phyloP scores from a whole-genome alignment of 1,284 basidiomycete species.

The Trichosporon sp. region DNA sequence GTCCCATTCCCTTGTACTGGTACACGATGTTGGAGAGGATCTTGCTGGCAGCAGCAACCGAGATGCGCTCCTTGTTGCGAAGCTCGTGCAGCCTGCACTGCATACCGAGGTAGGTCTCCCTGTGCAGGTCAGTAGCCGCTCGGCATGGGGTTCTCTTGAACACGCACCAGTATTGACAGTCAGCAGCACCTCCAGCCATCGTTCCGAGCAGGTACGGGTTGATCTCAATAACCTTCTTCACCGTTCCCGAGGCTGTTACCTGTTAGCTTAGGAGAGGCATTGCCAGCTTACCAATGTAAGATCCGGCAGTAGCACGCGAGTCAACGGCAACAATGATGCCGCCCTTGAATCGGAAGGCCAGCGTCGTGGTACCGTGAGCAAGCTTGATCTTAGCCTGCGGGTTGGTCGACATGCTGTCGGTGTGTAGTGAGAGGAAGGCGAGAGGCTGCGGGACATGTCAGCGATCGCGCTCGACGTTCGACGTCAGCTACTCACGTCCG shows the following conservation, averaged over 20 bases:
- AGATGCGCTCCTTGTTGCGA: constrained; percentile 94
- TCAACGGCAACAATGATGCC: constrained; percentile 98
- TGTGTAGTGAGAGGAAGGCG: constrained; percentile 80
- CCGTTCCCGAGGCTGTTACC: constrained; percentile 78
- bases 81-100: constrained; percentile 97
- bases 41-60: constrained; percentile 96
- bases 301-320: constrained; percentile 93
- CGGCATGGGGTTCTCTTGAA: neutral
- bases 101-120: constrained; percentile 98
- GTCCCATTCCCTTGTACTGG: constrained; percentile 97
- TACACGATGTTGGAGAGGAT: constrained; percentile 97
- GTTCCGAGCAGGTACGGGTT: constrained; percentile 97
- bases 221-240: constrained; percentile 99
- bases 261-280: neutral
- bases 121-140: constrained; percentile 18
- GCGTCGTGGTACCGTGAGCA: constrained; percentile 95
- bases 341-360: constrained; percentile 94
- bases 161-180: constrained; percentile 51
- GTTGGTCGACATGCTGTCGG: constrained; percentile 81
- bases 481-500: constrained; percentile 39
- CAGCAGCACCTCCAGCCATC: constrained; percentile 96
- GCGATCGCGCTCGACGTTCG: neutral
- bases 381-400: constrained; percentile 95
- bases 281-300: constrained; percentile 71
- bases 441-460: constrained; percentile 61